Conservation (phyloP, 2,329 filamentous ascomycete species). For the Zelopaecilomyces penicillatus region DNA sequence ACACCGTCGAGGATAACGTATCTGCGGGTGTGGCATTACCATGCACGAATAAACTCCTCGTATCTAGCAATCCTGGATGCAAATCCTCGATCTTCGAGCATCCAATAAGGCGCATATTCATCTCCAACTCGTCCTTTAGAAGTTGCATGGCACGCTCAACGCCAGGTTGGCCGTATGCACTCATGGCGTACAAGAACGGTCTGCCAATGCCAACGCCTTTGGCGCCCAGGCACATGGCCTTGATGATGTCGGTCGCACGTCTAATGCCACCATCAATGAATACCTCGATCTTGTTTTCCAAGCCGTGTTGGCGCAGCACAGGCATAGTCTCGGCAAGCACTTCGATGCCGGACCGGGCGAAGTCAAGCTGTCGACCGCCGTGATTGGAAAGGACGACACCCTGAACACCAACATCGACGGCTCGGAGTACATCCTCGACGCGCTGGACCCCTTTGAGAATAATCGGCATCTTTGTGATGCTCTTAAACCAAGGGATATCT, state of each 20-base stretch:
- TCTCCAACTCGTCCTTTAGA: slow-evolving; percentile 93
- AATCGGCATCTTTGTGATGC: slow-evolving; percentile 89
- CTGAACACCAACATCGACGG: slow-evolving; percentile 73
- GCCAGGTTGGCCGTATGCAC: slow-evolving; percentile 75
- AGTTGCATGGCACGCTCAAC: slow-evolving; percentile 90
- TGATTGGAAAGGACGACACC: slow-evolving; percentile 95
- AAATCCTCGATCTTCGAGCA: slow-evolving; percentile 66
- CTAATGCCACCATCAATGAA: slow-evolving; percentile 88
- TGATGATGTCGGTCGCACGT: slow-evolving; percentile 87
- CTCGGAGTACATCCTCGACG: slow-evolving; percentile 86
- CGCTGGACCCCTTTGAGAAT: slow-evolving; percentile 94
- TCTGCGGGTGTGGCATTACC: slow-evolving; percentile 41
- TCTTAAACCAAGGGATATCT: slow-evolving; percentile 87
- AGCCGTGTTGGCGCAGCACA: slow-evolving; percentile 63
- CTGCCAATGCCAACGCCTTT: slow-evolving; percentile 88
- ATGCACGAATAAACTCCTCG: slow-evolving; percentile 55
- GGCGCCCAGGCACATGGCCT: slow-evolving; percentile 87
- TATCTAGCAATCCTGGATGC: slow-evolving; percentile 73
- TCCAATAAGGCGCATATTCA: slow-evolving; percentile 96
- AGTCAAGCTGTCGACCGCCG: slow-evolving; percentile 89
- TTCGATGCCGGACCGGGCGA: slow-evolving; percentile 80
- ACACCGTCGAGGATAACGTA: slow-evolving; percentile 38
- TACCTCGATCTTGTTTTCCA: slow-evolving; percentile 72
- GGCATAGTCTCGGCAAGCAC: slow-evolving; percentile 91
- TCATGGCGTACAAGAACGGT: slow-evolving; percentile 95